phyloP scores from a whole-genome alignment of 2,329 filamentous ascomycete species.

The Paraphaeosphaeria minitans region DNA sequence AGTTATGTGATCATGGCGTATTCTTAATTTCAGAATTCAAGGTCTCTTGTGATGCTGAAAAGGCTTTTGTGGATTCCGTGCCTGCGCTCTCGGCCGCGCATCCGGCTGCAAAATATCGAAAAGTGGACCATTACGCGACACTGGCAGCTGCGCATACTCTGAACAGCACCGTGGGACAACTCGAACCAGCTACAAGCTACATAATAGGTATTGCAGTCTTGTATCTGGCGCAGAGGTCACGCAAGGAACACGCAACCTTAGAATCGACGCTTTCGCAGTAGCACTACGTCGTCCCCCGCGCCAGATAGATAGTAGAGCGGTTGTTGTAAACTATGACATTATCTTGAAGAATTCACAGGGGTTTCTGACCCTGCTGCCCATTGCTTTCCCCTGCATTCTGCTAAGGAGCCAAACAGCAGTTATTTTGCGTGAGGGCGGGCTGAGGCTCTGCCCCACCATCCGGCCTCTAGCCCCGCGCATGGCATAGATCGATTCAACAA shows the following conservation, averaged over 20 bases:
- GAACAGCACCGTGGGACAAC: too few relatives aligned
- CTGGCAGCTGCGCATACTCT: background rate
- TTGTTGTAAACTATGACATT: background rate
- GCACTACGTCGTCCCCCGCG: background rate
- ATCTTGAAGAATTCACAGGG: background rate
- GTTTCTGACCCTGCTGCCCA: background rate
- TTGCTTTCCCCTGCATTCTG: slow-evolving; percentile 33
- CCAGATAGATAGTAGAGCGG: background rate
- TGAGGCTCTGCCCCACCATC: slow-evolving; percentile 8
- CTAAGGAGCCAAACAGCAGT: slow-evolving; percentile 21
- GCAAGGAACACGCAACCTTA: background rate
- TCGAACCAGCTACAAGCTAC: background rate
- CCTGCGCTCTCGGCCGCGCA: slow-evolving; percentile 6
- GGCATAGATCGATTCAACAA: slow-evolving; percentile 23
- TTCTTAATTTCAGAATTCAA: background rate
- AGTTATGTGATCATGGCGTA: slow-evolving; percentile 18
- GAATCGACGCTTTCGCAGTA: background rate
- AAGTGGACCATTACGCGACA: slow-evolving; percentile 5
- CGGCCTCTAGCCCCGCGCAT: slow-evolving; percentile 20
- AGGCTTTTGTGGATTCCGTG: background rate
- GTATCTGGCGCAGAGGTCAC: too few relatives aligned
- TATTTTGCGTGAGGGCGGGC: slow-evolving; percentile 7
- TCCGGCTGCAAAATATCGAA: slow-evolving; percentile 2
- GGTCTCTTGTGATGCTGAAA: background rate
- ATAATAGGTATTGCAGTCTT: too few relatives aligned